These are phyloP conservation scores for Paraphaeosphaeria minitans DNA, from an alignment of 2,329 filamentous ascomycete species.

Conservation along the genomic window DNA sequence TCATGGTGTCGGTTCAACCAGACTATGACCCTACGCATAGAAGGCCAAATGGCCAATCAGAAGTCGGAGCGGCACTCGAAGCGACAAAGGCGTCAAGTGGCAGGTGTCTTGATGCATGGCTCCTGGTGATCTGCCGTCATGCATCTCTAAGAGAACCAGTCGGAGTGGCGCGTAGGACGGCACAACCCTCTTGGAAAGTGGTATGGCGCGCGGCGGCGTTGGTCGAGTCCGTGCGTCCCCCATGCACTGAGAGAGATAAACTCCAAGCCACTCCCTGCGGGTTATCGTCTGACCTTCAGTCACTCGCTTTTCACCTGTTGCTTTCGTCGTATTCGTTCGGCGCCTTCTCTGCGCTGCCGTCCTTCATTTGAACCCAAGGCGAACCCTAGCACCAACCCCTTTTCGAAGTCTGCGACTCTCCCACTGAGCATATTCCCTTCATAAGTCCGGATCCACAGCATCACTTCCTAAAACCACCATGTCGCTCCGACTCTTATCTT, in stretches of 20 bases:
- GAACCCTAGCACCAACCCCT: not conserved
- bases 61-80: not conserved
- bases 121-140: conserved; percentile 5
- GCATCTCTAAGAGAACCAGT: not conserved
- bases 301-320: not conserved
- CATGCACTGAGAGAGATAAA: conserved; percentile 4
- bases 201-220: not conserved
- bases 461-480: conserved; percentile 17
- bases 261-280: not conserved
- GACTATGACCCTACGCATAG: not conserved
- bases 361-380: not conserved
- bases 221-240: not conserved
- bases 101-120: not conserved
- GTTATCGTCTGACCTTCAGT: not conserved
- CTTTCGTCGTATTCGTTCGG: not conserved
- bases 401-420: no score
- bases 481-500: conserved; percentile 30
- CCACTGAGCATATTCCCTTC: no score
- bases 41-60: not conserved
- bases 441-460: not conserved
- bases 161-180: not conserved
- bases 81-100: not conserved
- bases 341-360: not conserved
- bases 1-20: conserved; percentile 2
- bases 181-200: not conserved